Base-by-base conservation (phyloP, 495 filamentous ascomycete genomes). In the Podospora australis region DNA sequence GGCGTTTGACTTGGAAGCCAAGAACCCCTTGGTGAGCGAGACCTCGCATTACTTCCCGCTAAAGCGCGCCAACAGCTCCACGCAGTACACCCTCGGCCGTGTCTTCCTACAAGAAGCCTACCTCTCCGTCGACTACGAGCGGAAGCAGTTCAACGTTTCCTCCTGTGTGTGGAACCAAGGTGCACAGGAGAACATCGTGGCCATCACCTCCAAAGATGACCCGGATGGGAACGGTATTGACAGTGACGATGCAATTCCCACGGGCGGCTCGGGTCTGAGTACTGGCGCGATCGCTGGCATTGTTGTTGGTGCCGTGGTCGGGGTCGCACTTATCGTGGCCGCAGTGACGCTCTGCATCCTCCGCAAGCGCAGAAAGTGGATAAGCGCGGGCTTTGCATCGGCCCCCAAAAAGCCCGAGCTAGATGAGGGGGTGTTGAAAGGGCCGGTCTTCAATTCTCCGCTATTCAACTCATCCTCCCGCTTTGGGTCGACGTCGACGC, bases 101-200 rank as follows among this genome's bases (percentile, higher is more conserved):
- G 69, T 69, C 10, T 81, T 82, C 44, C 57, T 81, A 13, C 78
- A 82, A 57, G 78, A 80, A 67, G 70, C 78, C 60, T 78, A 74
- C 52, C 58, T 75, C 17, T 63, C 66, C 0, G 69, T 67, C 1
- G 68, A 78, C 54, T 75, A 72, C 49, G 69, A 78, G 35, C 65
- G 66, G 20, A 53, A 58, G 8, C 67, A 63, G 4, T 76, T 77
- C 53, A 71, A 71, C 43, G 59, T 78, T 7, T 70, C 65, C 1
- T 67, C 72, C 5, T 66, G 62, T 49, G 46, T 50, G 1, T 75
- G 65, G 57, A 48, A 56, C 21, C 62, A 65, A 42, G 68, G 61
- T 22, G 59, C 55, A 6, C 6, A 39, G 16, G 45, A 64, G 38
- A 59, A 66, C 25, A 58, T 73, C 39, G 48, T 70, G 17, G 51